Base-by-base conservation (phyloP, 1,139 yeast species). In the Debaryomyces nepalensis region DNA sequence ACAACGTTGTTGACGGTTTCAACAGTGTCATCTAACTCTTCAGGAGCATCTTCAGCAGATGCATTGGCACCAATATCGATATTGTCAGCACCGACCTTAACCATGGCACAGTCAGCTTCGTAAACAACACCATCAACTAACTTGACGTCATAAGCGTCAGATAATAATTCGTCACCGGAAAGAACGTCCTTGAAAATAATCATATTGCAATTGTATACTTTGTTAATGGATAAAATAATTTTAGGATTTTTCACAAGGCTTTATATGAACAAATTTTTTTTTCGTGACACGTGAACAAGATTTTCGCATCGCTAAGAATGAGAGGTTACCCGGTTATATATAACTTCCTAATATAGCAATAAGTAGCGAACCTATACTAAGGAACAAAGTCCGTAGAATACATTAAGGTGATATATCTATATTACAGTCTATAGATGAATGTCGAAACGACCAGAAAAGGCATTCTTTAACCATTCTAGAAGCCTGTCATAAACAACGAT, bases 1-100 rank as follows among this genome's bases (percentile, higher is more conserved):
- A 91, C 97, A 69, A 93, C 87, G 81, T 93, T 93, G 96, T 91
- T 93, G 70, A 93, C 97, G 61, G 87, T 81, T 74, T 84, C 87
- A 62, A 81, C 77, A 72, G 84, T 88, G 45, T 87, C 96, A 61
- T 91, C 99, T 48, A 82, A 68, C 42, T 70, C 81, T 48, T 82
- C 96, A 37, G 81, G 96, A 62, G 76, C 96, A 55, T 77, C 98
- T 77, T 93, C 99, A 61, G 98, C 97, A 62, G 97, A 89, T 68
- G 99, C 97, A 85, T 95, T 93, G 65, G 96, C 99, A 77, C 99
- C 99, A 72, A 93, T 93, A 72, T 93, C 98, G 61, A 93, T 83
- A 68, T 91, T 91, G 64, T 82, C 97, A 46, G 75, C 74, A 70
- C 81, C 84, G 62, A 91, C 87, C 63, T 77, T 84, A 74, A 93